These are phyloP conservation scores for Buxus sempervirens DNA, from an alignment of 164 flowering plant genomes.

Conservation along the genomic window DNA sequence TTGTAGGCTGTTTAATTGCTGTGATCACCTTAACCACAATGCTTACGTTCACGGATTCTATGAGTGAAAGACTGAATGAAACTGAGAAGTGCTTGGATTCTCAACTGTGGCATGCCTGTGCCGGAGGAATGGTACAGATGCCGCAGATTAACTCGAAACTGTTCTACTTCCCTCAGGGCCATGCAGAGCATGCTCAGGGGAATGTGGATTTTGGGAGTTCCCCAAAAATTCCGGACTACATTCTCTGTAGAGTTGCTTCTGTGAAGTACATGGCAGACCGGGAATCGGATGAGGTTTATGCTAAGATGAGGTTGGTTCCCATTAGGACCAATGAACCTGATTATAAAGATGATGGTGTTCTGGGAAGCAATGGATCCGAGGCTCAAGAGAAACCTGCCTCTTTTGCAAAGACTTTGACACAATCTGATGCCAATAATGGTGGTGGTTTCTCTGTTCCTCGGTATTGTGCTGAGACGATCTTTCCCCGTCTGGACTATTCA, in stretches of 20 bases:
- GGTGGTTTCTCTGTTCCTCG: conserved; percentile 98
- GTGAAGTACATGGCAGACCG: conserved; percentile 78
- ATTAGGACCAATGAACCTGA: conserved; percentile 30
- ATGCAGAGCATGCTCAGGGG: conserved; percentile 69
- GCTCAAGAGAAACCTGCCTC: conserved; percentile 60
- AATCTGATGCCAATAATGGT: conserved; percentile 97
- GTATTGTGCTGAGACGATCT: conserved; percentile 95
- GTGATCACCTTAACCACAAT: background rate
- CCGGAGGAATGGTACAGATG: conserved; percentile 93
- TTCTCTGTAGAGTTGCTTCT: conserved; percentile 56
- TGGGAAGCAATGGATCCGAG: conserved; percentile 25
- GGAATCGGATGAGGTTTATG: conserved; percentile 84
- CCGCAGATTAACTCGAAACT: conserved; percentile 67
- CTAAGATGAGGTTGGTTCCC: conserved; percentile 61
- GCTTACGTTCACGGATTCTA: conserved; percentile 16
- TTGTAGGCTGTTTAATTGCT: background rate
- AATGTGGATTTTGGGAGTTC: conserved; percentile 42
- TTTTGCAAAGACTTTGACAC: conserved; percentile 91
- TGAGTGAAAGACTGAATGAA: conserved; percentile 32
- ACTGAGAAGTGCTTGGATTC: conserved; percentile 73
- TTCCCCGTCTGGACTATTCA: conserved; percentile 76
- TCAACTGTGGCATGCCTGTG: conserved; percentile 97
- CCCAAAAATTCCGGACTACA: conserved; percentile 38
- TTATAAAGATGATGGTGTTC: conserved; percentile 27
- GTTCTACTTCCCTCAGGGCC: conserved; percentile 92